phyloP scores from a whole-genome alignment of 306 rosid genomes.

The Luffa acutangula region DNA sequence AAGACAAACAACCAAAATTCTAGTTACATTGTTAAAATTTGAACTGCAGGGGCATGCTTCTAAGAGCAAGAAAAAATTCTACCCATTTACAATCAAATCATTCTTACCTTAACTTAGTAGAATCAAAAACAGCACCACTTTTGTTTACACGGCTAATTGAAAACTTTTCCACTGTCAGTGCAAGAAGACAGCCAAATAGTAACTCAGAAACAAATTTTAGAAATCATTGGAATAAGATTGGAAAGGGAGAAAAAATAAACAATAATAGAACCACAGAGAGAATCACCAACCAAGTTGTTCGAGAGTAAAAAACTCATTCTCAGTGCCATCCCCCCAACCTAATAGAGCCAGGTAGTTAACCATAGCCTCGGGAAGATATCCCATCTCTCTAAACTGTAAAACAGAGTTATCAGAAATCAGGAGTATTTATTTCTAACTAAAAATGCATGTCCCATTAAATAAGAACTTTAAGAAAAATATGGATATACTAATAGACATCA shows the following conservation, averaged over 20 bases:
- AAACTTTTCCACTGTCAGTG: constrained; percentile 68
- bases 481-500: neutral
- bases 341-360: constrained; percentile 82
- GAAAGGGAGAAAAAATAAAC: neutral
- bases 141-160: constrained; percentile 76
- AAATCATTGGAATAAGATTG: neutral
- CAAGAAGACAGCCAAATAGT: neutral
- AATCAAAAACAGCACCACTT: constrained; percentile 89
- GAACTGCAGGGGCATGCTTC: neutral
- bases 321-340: constrained; percentile 99
- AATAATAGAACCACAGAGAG: constrained; percentile 3
- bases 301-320: constrained; percentile 61
- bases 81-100: neutral
- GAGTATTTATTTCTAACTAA: neutral
- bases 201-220: neutral
- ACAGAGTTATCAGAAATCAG: constrained; percentile 12
- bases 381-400: constrained; percentile 90
- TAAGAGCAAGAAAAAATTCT: neutral
- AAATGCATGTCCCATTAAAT: constrained; percentile 5
- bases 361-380: constrained; percentile 87
- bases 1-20: neutral
- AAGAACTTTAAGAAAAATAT: neutral
- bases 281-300: constrained; percentile 66
- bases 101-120: constrained; percentile 58
- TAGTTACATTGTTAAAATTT: neutral